phyloP scores from a whole-genome alignment of 176 grass and related monocot genomes.

The Eremochloa ophiuroides region DNA sequence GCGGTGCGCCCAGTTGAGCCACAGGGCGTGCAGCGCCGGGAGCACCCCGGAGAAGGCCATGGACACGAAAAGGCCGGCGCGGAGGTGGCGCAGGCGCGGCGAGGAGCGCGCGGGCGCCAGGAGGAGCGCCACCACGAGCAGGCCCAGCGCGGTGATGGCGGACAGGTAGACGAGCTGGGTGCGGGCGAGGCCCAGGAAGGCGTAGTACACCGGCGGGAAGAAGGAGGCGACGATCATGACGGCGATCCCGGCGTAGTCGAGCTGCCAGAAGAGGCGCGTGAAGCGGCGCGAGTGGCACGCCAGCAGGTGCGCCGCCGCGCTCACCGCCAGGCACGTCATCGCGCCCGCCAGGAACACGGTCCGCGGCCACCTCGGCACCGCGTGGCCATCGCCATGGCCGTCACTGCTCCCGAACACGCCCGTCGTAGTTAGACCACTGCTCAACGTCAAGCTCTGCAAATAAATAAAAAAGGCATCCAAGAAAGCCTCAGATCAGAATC shows the following conservation, averaged over 20 bases:
- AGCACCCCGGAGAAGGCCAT: slow-evolving; percentile 67
- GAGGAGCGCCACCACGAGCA: slow-evolving; percentile 51
- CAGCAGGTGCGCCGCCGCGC: slow-evolving; percentile 81
- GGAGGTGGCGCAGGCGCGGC: slow-evolving; percentile 56
- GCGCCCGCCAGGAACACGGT: slow-evolving; percentile 78
- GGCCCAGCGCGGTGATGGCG: slow-evolving; percentile 59
- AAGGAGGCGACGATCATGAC: slow-evolving; percentile 94
- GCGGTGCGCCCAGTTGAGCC: slow-evolving; percentile 54
- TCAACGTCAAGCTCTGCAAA: background rate
- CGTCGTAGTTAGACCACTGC: background rate
- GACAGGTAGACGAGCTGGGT: slow-evolving; percentile 61
- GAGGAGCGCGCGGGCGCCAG: slow-evolving; percentile 62
- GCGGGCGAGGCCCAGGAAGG: slow-evolving; percentile 53
- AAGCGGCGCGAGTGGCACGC: slow-evolving; percentile 80
- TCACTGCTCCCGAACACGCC: background rate
- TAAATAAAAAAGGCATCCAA: background rate
- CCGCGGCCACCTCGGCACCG: slow-evolving; percentile 65
- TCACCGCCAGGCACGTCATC: slow-evolving; percentile 77
- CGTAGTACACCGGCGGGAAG: slow-evolving; percentile 87
- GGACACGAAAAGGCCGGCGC: slow-evolving; percentile 61
- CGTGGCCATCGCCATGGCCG: background rate
- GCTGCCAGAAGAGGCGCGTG: slow-evolving; percentile 73
- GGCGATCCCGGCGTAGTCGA: slow-evolving; percentile 94
- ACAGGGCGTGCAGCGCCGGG: slow-evolving; percentile 67
- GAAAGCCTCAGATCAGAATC: background rate